Conservation (phyloP, 23 red algal species). For the Gracilariopsis chorda region DNA sequence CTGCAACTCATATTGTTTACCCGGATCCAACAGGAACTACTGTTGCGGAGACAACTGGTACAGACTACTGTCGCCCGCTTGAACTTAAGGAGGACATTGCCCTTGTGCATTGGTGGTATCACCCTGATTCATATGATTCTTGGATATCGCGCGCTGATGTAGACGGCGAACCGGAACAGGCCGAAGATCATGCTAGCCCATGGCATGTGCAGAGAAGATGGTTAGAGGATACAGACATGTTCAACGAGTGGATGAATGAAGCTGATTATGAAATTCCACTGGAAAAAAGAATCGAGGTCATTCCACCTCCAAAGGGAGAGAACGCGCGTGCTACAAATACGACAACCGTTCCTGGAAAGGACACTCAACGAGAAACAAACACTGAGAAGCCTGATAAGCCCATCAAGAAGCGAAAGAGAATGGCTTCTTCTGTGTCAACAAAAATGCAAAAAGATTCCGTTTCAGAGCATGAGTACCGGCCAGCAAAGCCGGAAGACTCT, state of each 20-base stretch:
- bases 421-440: not conserved
- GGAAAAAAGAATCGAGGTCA: slow-evolving; percentile 51
- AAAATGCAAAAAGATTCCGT: not conserved
- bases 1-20: slow-evolving; percentile 87
- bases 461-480: not conserved
- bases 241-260: slow-evolving; percentile 98
- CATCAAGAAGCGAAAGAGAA: slow-evolving; percentile 19
- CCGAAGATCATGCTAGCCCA: slow-evolving; percentile 35
- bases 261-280: slow-evolving; percentile 88
- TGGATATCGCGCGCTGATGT: slow-evolving; percentile 93
- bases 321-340: not conserved
- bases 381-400: not conserved
- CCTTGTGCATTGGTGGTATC: slow-evolving; percentile 99
- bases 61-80: slow-evolving; percentile 88
- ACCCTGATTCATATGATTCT: slow-evolving; percentile 97
- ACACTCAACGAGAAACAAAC: not conserved
- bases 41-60: slow-evolving; percentile 48
- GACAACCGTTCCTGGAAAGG: not conserved
- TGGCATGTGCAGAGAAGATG: slow-evolving; percentile 93
- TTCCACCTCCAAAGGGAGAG: slow-evolving; percentile 22
- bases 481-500: not conserved
- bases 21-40: slow-evolving; percentile 78
- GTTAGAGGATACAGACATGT: slow-evolving; percentile 79
- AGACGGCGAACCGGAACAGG: slow-evolving; percentile 72
- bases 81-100: slow-evolving; percentile 30